Percentiles rank a stretch among this genome's conserved stretches.
Conservation (phyloP, 495 filamentous ascomycete genomes). For the Pyrenula aspistea region DNA sequence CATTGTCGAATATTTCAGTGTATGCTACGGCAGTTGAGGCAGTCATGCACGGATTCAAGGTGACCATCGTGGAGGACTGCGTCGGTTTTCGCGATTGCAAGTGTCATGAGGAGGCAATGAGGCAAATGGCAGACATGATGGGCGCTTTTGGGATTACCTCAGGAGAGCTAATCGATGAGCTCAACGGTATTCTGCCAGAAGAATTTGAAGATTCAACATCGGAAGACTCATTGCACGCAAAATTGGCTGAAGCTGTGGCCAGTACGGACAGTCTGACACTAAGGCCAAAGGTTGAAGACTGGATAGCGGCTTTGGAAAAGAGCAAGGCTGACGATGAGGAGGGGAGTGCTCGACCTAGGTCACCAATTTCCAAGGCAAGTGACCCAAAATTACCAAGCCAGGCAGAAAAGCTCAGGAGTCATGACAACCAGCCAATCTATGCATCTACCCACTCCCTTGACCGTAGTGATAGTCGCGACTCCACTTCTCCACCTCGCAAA, state of each 20-base stretch:
- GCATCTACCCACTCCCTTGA: neutral
- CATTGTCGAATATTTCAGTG: constrained; percentile 78
- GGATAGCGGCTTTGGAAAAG: neutral
- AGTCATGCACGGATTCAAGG: constrained; percentile 70
- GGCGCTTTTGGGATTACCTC: constrained; percentile 55
- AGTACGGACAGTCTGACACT: neutral
- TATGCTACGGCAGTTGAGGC: constrained; percentile 91
- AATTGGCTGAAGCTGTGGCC: neutral
- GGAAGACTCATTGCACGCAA: neutral
- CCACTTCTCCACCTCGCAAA: neutral
- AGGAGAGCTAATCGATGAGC: constrained; percentile 41
- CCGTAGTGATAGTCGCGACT: neutral
- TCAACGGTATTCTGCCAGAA: constrained; percentile 15
- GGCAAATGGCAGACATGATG: constrained; percentile 62
- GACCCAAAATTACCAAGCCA: neutral
- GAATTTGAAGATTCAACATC: neutral
- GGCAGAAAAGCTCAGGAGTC: neutral
- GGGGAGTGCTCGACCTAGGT: neutral
- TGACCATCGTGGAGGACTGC: constrained; percentile 82
- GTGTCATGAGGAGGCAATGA: constrained; percentile 65
- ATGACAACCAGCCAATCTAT: neutral
- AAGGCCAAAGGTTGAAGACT: neutral
- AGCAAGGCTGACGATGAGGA: neutral
- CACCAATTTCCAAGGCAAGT: neutral
- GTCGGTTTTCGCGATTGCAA: constrained; percentile 65